These are phyloP conservation scores for Penicillium italicum DNA, from an alignment of 2,329 filamentous ascomycete species.

Conservation along the genomic window DNA sequence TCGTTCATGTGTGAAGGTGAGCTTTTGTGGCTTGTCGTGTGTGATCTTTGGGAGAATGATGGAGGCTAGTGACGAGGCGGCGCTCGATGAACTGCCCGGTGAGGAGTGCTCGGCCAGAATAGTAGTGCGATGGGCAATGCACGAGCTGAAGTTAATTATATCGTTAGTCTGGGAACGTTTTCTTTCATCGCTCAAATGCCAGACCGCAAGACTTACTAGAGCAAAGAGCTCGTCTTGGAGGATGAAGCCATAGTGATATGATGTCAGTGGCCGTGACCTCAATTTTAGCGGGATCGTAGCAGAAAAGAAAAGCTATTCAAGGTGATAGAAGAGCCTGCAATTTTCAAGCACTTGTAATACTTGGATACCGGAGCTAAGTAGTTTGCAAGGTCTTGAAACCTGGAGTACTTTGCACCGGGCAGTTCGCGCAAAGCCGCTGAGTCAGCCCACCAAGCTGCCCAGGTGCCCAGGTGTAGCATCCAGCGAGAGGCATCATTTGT, in stretches of 20 bases:
- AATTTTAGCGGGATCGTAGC: background rate
- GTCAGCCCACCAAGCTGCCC: background rate
- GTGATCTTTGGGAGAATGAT: conserved; percentile 93
- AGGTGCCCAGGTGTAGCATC: no score
- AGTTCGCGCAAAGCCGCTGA: background rate
- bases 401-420: background rate
- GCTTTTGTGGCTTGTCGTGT: conserved; percentile 75
- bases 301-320: background rate
- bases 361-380: background rate
- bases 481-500: no score
- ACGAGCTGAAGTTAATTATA: conserved; percentile 59
- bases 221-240: conserved; percentile 64
- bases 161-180: background rate
- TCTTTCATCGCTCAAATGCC: background rate
- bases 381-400: background rate
- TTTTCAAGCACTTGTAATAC: background rate
- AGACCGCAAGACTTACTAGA: conserved; percentile 59
- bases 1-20: conserved; percentile 88
- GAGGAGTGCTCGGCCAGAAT: conserved; percentile 92
- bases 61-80: conserved; percentile 83
- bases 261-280: background rate
- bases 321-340: background rate
- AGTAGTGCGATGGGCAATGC: conserved; percentile 88
- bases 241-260: conserved; percentile 62
- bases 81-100: conserved; percentile 75